These are phyloP conservation scores for Rosa persica DNA, from an alignment of 306 rosid species.

Conservation along the genomic window DNA sequence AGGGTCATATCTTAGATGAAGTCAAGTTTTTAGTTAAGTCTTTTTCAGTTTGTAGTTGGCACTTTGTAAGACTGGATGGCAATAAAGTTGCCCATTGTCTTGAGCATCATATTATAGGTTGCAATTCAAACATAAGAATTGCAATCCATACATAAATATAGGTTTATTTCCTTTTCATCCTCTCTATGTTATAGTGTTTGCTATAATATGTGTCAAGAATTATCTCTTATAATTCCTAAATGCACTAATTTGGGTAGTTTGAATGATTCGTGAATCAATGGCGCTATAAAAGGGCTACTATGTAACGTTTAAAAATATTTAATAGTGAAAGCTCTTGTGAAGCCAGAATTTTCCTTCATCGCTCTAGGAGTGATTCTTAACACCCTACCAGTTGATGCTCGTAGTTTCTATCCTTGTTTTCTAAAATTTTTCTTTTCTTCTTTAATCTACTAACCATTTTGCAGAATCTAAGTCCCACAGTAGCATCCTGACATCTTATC, in stretches of 20 bases:
- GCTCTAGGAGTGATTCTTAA: not conserved
- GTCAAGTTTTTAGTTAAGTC: too few relatives aligned
- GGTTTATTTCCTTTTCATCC: not conserved
- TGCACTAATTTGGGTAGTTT: not conserved
- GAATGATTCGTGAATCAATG: not conserved
- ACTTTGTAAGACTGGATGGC: too few relatives aligned
- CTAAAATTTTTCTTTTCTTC: not conserved
- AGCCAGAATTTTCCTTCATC: not conserved
- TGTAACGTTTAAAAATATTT: not conserved
- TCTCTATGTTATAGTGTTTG: not conserved
- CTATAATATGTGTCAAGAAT: not conserved
- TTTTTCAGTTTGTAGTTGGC: too few relatives aligned
- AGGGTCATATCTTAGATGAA: too few relatives aligned
- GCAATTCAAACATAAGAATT: not conserved
- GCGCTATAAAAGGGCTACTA: not conserved
- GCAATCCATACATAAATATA: not conserved
- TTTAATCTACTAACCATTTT: not conserved
- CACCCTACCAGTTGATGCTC: not conserved
- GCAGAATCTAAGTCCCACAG: not conserved
- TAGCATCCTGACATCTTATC: not conserved
- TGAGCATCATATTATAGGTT: not conserved
- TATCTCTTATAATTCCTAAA: not conserved
- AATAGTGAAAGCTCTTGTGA: not conserved
- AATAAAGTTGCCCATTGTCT: too few relatives aligned
- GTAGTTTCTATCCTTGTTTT: not conserved